Conservation (phyloP, 768 basidiomycete genomes). For the Suillus plorans region DNA sequence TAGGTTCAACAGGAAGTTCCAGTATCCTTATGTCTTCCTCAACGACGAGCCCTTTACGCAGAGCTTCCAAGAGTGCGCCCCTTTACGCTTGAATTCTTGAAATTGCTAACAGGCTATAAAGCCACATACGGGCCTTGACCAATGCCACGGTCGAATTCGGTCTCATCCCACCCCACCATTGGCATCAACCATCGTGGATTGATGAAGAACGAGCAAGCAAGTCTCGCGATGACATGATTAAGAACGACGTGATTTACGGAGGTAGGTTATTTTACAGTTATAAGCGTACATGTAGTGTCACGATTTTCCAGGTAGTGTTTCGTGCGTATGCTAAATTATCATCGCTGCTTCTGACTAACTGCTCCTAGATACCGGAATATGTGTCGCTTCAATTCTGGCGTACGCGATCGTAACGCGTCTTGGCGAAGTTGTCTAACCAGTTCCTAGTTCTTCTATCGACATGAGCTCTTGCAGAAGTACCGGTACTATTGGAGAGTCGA, state of each 20-base stretch:
- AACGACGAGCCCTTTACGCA: constrained; percentile 82
- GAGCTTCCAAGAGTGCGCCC: constrained; percentile 63
- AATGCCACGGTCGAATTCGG: constrained; percentile 50
- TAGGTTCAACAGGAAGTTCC: constrained; percentile 76
- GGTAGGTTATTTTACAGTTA: constrained; percentile 33
- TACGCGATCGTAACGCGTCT: constrained; percentile 34
- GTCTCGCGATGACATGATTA: constrained; percentile 61
- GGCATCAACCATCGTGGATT: constrained; percentile 78
- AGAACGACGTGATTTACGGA: constrained; percentile 64
- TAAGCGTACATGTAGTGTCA: constrained; percentile 1
- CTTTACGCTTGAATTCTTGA: neutral
- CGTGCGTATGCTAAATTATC: constrained; percentile 44
- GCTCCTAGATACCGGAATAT: constrained; percentile 78
- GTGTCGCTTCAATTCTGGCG: constrained; percentile 94
- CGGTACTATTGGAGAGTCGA: constrained; percentile 92
- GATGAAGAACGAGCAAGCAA: constrained; percentile 65
- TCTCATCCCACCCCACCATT: constrained; percentile 64
- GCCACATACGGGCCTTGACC: constrained; percentile 33
- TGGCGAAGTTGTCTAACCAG: constrained; percentile 3
- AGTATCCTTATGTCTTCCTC: constrained; percentile 87
- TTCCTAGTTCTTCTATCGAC: constrained; percentile 76
- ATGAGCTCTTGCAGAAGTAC: constrained; percentile 72
- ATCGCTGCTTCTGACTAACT: constrained; percentile 7
- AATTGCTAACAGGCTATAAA: constrained; percentile 16
- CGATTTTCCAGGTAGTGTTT: constrained; percentile 56